A percentile compares a stretch with the other conserved stretches of the same genome.
phyloP scores from a whole-genome alignment of 768 basidiomycete species.

The Thelephora aurantiotincta region DNA sequence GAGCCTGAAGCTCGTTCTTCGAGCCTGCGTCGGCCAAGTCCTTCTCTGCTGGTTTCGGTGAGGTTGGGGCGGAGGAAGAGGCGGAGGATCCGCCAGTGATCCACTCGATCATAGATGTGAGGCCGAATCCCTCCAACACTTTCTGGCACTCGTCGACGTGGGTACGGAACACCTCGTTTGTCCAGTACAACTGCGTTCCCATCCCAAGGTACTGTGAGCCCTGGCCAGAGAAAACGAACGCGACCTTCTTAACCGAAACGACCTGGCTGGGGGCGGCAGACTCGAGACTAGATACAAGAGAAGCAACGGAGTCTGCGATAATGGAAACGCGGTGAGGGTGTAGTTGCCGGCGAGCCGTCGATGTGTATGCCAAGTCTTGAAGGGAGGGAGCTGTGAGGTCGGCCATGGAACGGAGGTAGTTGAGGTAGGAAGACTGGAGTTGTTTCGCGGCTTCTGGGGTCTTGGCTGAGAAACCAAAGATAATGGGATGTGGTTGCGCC shows the following conservation, averaged over 20 bases:
- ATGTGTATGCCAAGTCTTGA: conserved; percentile 48
- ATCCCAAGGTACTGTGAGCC: conserved; percentile 55
- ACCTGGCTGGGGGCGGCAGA: conserved; percentile 18
- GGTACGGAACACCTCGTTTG: conserved; percentile 29
- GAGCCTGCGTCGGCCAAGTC: neutral
- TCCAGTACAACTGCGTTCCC: conserved; percentile 41
- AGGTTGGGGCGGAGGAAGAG: no score
- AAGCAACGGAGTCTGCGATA: conserved; percentile 20
- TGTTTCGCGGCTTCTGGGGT: conserved; percentile 29
- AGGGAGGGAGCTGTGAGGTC: conserved; percentile 17
- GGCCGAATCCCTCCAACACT: conserved; percentile 33
- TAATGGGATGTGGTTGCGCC: conserved; percentile 13
- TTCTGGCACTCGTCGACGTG: conserved; percentile 46
- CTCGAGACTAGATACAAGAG: conserved; percentile 21
- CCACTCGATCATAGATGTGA: conserved; percentile 32
- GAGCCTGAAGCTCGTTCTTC: conserved; percentile 8
- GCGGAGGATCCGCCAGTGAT: conserved; percentile 11
- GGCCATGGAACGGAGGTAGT: conserved; percentile 23
- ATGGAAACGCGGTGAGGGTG: conserved; percentile 40
- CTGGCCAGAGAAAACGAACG: conserved; percentile 67
- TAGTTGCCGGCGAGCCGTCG: conserved; percentile 49
- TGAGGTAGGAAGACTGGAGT: conserved; percentile 32
- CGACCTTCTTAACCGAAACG: conserved; percentile 17
- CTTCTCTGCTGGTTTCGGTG: neutral
- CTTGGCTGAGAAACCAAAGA: conserved; percentile 55